Percentiles rank a stretch among this genome's conserved stretches.
phyloP scores from a whole-genome alignment of 192 early-diverging fungal species.

The Rhizophlyctis rosea region DNA sequence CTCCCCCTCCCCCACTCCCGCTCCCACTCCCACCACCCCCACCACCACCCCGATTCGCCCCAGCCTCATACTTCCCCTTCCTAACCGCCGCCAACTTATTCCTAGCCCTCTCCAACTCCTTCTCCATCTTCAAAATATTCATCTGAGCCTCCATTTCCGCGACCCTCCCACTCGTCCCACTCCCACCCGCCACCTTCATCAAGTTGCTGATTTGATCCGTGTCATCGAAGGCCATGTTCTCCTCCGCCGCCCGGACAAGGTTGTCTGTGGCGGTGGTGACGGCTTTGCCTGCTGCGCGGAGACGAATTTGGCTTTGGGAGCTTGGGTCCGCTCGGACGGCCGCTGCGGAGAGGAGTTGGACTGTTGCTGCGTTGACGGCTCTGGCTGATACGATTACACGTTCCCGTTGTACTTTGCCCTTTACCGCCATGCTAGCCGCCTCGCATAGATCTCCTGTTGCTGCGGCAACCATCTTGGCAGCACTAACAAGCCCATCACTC shows the following conservation, averaged over 20 bases:
- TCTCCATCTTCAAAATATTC: constrained; percentile 55
- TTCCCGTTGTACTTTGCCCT: constrained; percentile 41
- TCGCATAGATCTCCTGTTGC: constrained; percentile 52
- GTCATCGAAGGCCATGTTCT: constrained; percentile 44
- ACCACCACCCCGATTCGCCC: neutral
- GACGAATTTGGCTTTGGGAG: constrained; percentile 44
- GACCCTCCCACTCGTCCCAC: constrained; percentile 28
- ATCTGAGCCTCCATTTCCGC: constrained; percentile 59
- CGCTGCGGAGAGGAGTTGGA: constrained; percentile 50
- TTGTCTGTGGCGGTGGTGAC: constrained; percentile 53
- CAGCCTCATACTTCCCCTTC: constrained; percentile 46
- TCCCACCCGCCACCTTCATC: constrained; percentile 20
- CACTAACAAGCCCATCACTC: constrained; percentile 55
- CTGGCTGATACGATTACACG: constrained; percentile 48
- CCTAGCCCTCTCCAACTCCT: constrained; percentile 54
- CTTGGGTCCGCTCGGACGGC: constrained; percentile 33
- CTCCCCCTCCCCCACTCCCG: no score
- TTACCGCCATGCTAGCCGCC: constrained; percentile 45
- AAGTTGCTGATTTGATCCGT: constrained; percentile 31
- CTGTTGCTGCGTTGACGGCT: constrained; percentile 45
- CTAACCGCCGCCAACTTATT: constrained; percentile 44
- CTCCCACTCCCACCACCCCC: no score
- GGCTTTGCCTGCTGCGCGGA: constrained; percentile 53
- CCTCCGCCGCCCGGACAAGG: constrained; percentile 49
- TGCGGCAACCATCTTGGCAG: constrained; percentile 52